Percentiles rank a stretch among this genome's conserved stretches.
These are phyloP conservation scores for Fusarium agapanthi DNA, from an alignment of 2,329 filamentous ascomycete species.

Conservation along the genomic window DNA sequence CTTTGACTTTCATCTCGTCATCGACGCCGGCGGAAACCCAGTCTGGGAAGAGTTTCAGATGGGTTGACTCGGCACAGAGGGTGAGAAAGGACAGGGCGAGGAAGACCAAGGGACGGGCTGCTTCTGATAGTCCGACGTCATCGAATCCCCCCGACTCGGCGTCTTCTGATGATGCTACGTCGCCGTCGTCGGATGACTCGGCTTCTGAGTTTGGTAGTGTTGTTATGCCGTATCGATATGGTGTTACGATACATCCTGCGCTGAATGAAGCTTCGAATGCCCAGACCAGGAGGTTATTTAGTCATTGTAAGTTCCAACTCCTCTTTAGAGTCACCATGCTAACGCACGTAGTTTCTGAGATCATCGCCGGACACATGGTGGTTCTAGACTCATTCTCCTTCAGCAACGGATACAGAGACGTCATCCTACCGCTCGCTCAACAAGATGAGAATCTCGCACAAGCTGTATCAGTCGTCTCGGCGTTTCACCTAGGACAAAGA, in stretches of 20 bases:
- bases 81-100: slow-evolving; percentile 6
- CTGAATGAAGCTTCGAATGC: slow-evolving; percentile 40
- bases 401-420: slow-evolving; percentile 50
- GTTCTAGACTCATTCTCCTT: slow-evolving; percentile 44
- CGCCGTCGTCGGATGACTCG: background rate
- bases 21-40: background rate
- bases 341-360: slow-evolving; percentile 44
- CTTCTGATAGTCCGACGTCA: background rate
- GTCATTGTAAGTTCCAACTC: slow-evolving; percentile 42
- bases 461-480: slow-evolving; percentile 51
- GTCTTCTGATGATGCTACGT: slow-evolving; percentile 18
- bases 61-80: slow-evolving; percentile 24
- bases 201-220: background rate
- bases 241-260: slow-evolving; percentile 28
- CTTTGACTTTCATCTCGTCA: background rate
- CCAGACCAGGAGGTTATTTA: slow-evolving; percentile 47
- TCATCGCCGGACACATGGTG: slow-evolving; percentile 52
- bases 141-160: background rate
- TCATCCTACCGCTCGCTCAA: slow-evolving; percentile 51
- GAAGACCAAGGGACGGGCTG: background rate
- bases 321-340: background rate
- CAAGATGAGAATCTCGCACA: slow-evolving; percentile 47
- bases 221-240: slow-evolving; percentile 1
- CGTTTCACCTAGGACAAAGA: slow-evolving; percentile 49
- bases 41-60: slow-evolving; percentile 14